Conservation (phyloP, 2,329 filamentous ascomycete species). For the Phialemonium atrogriseum region DNA sequence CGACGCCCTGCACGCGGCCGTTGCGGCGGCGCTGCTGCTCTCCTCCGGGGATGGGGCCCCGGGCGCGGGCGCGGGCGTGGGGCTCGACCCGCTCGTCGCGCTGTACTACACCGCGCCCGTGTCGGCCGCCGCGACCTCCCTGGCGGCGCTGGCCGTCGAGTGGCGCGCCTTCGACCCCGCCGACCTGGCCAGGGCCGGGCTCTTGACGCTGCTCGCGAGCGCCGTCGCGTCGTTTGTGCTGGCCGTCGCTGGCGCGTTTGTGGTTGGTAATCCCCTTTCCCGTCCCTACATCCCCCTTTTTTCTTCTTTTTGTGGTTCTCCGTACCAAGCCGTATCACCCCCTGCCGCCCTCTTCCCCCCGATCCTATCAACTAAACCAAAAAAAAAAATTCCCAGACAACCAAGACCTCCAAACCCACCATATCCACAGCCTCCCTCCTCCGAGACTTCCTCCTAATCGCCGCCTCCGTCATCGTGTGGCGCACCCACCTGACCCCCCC, state of each 20-base stretch:
- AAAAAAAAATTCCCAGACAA: slow-evolving; percentile 55
- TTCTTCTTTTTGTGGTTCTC: slow-evolving; percentile 6
- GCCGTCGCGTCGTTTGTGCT: slow-evolving; percentile 66
- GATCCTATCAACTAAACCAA: background rate
- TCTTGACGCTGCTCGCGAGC: slow-evolving; percentile 54
- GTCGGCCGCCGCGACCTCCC: slow-evolving; percentile 71
- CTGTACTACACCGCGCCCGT: slow-evolving; percentile 87
- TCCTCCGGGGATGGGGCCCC: slow-evolving; percentile 44
- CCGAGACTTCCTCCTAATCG: slow-evolving; percentile 79
- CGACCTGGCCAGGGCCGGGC: slow-evolving; percentile 58
- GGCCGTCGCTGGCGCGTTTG: slow-evolving; percentile 77
- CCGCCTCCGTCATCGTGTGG: slow-evolving; percentile 71
- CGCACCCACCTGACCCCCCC: slow-evolving; percentile 59
- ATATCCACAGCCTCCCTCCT: slow-evolving; percentile 81
- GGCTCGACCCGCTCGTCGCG: slow-evolving; percentile 83
- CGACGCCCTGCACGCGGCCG: slow-evolving; percentile 73
- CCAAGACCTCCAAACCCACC: slow-evolving; percentile 78
- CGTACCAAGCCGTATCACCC: background rate
- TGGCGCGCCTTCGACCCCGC: slow-evolving; percentile 55
- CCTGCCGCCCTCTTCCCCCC: background rate
- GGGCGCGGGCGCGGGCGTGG: slow-evolving; percentile 42
- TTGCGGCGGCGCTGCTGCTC: slow-evolving; percentile 79
- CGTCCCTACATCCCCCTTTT: background rate
- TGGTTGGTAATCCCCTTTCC: slow-evolving; percentile 47
- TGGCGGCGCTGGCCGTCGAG: slow-evolving; percentile 64